Percentiles rank a stretch among this genome's conserved stretches.
These are phyloP conservation scores for Moesziomyces parantarcticus DNA, from an alignment of 1,284 basidiomycete genomes.

Conservation along the genomic window DNA sequence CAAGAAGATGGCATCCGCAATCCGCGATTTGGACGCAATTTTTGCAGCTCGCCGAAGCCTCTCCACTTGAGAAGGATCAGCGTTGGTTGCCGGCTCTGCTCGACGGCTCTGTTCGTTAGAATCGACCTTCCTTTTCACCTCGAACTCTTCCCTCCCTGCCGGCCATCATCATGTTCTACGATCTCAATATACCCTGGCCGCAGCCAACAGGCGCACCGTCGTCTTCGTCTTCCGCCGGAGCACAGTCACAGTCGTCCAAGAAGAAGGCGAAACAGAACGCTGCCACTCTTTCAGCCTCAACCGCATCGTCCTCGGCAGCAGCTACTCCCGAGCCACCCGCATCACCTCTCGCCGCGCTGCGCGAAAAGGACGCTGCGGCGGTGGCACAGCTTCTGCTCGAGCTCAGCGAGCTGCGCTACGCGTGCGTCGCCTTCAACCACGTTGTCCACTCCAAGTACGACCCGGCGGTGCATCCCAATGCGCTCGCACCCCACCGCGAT, in stretches of 20 bases:
- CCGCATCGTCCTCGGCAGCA: slow-evolving; percentile 16
- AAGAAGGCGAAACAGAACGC: slow-evolving; percentile 43
- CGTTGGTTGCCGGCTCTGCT: not conserved
- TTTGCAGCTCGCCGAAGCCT: slow-evolving; percentile 1
- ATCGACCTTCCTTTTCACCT: not conserved
- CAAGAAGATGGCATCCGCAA: slow-evolving; percentile 9
- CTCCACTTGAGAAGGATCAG: slow-evolving; percentile 4
- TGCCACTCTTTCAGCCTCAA: slow-evolving; percentile 5
- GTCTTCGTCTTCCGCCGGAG: slow-evolving; percentile 6
- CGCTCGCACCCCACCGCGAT: slow-evolving; percentile 29
- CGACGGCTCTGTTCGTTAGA: not conserved
- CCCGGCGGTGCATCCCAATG: slow-evolving; percentile 39
- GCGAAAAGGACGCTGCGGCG: slow-evolving; percentile 27
- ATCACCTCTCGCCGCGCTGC: slow-evolving; percentile 17
- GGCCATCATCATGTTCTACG: slow-evolving; percentile 52
- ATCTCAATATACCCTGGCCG: slow-evolving; percentile 61
- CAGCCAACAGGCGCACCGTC: slow-evolving; percentile 7
- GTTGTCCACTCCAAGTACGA: slow-evolving; percentile 54
- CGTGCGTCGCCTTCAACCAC: slow-evolving; percentile 59
- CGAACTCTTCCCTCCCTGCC: not conserved
- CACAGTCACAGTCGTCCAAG: slow-evolving; percentile 14
- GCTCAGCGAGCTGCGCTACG: slow-evolving; percentile 52
- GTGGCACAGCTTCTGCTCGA: slow-evolving; percentile 43
- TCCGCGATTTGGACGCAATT: slow-evolving; percentile 10
- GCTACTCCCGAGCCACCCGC: slow-evolving; percentile 11